Base-by-base conservation (phyloP, 1,139 yeast species). In the Taiozyma sp. region DNA sequence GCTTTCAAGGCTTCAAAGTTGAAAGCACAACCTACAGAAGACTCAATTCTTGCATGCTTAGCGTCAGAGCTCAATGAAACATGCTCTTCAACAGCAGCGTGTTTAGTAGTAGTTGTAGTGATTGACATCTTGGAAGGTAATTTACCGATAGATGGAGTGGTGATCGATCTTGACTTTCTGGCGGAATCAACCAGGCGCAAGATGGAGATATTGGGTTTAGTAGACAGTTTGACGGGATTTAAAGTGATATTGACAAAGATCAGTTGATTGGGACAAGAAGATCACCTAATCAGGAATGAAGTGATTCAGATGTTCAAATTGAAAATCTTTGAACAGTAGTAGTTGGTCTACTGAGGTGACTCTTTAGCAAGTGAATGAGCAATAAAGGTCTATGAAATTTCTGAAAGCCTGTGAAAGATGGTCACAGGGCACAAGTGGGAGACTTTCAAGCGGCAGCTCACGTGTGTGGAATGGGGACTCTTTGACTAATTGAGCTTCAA, bases 381-480 rank as follows among this genome's bases (percentile, higher is more conserved):
- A 32, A 32, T 6, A 6, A 32, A 32, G 35, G 14, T 13, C 14
- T 32, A n/a, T 32, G 19, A n/a, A 32, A 32, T n/a, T 37, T 37
- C 13, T 6, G 5, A 21, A 37, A 21, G 41, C 41, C 53, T 53
- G 55, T 50, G 55, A 41, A 39, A 32, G n/a, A 19, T 14, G 26
- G 37, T 45, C 53, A 50, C 53, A 50, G 53, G 46, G 24, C 41
- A 37, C 41, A 37, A 11, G 24, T 19, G 9, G 10, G 11, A 24
- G 56, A 49, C 60, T 55, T 46, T 59, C 64, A 60, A 47, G 58
- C 64, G 62, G 64, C 64, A 60, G 64, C 64, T 60, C 64, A 56
- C 64, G 64, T 41, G 13, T 28, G 11, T 21, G 28, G 30, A 43
- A 43, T 7, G 35, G n/a, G 42, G 26, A 41, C 32, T 37, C 29